Percentiles rank a stretch among this genome's conserved stretches.
Conservation (phyloP, 176 grass and related monocot species). For the Avena insularis region DNA sequence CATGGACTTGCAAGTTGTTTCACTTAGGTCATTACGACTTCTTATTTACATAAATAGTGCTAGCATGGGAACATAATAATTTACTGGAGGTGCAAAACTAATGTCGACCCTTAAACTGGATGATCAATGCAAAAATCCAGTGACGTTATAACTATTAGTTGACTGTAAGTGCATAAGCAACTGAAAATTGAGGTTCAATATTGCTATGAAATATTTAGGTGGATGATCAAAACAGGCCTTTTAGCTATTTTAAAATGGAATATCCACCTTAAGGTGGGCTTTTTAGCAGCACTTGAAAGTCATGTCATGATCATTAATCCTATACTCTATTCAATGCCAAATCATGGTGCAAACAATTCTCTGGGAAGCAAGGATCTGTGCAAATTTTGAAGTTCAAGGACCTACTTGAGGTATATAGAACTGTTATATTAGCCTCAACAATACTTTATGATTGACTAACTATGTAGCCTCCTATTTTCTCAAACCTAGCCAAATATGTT, state of each 20-base stretch:
- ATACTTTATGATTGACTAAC: background rate
- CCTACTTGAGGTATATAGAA: conserved; percentile 10
- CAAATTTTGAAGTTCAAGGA: conserved; percentile 9
- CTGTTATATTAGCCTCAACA: background rate
- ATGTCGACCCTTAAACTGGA: background rate
- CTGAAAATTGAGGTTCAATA: conserved; percentile 35
- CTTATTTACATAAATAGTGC: background rate
- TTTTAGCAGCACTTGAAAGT: conserved; percentile 1
- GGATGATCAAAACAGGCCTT: conserved; percentile 8
- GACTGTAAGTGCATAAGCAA: background rate
- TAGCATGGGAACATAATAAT: background rate
- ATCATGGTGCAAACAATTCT: conserved; percentile 23
- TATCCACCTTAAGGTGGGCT: background rate
- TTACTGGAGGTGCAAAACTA: conserved; percentile 11
- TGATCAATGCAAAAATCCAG: background rate
- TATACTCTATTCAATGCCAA: conserved; percentile 4
- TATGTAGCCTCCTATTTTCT: conserved; percentile 3
- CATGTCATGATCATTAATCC: conserved; percentile 15
- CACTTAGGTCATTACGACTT: conserved; percentile 3
- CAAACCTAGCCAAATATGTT: conserved; percentile 9
- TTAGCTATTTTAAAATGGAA: background rate
- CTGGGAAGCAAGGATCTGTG: background rate
- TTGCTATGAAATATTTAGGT: conserved; percentile 4
- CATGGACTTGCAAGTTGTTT: background rate
- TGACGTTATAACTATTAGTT: background rate